These are phyloP conservation scores for Gentiana dahurica DNA, from an alignment of 257 asterid genomes.

Conservation along the genomic window DNA sequence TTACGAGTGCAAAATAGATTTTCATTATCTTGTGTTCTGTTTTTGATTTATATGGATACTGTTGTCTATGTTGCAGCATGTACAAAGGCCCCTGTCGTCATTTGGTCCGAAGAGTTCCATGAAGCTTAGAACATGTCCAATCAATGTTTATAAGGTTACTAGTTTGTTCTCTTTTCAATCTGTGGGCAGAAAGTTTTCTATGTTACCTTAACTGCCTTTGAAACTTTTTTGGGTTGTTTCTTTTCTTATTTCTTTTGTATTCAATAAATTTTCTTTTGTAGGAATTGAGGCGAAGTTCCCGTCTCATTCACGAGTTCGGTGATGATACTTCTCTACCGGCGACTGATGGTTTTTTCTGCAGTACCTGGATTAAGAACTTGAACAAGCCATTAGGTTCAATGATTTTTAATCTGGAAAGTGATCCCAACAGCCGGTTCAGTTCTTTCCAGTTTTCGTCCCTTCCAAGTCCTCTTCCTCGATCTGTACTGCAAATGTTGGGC, in stretches of 20 bases:
- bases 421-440: constrained; percentile 21
- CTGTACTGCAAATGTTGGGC: constrained; percentile 78
- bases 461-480: constrained; percentile 71
- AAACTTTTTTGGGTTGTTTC: constrained; percentile 5
- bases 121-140: constrained; percentile 68
- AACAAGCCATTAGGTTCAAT: constrained; percentile 52
- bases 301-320: constrained; percentile 57
- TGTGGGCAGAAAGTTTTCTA: constrained; percentile 8
- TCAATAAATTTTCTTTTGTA: constrained; percentile 20
- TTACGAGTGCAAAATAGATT: no score
- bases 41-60: no score
- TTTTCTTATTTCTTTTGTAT: constrained; percentile 10
- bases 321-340: constrained; percentile 61
- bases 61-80: constrained; percentile 47
- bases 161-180: constrained; percentile 6
- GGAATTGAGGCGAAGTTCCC: constrained; percentile 79
- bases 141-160: constrained; percentile 78
- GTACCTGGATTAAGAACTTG: constrained; percentile 66
- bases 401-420: constrained; percentile 56
- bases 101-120: constrained; percentile 90
- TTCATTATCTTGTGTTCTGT: no score
- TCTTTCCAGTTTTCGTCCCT: constrained; percentile 57
- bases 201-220: constrained; percentile 3
- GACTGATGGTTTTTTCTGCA: constrained; percentile 73
- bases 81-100: constrained; percentile 82